Evolutionary conservation across 202 grass and related monocot genomes (phyloP).

Genomic region (Alloteropsis angusta): DNA sequence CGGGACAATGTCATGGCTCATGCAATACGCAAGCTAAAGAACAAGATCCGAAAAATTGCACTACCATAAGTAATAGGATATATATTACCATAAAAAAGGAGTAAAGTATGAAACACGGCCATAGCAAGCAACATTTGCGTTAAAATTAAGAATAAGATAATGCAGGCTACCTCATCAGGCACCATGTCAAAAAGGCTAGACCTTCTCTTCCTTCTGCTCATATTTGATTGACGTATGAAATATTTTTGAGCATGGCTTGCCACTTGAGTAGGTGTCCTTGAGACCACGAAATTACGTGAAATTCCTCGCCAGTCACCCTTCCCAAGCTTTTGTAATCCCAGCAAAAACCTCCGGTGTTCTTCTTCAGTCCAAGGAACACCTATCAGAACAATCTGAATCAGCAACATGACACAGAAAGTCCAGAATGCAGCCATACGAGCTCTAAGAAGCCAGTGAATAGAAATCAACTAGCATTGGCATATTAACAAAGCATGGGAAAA

Average conservation of each 20-base stretch:
- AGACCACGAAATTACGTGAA: slow-evolving; percentile 91
- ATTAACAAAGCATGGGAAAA: not conserved
- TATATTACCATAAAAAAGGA: slow-evolving; percentile 9
- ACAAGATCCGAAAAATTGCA: not conserved
- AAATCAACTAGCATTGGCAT: not conserved
- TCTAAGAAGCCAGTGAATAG: not conserved
- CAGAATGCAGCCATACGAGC: not conserved
- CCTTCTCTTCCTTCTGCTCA: slow-evolving; percentile 91
- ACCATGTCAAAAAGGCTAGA: slow-evolving; percentile 97
- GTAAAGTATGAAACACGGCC: not conserved
- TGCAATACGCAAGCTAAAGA: not conserved
- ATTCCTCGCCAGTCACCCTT: slow-evolving; percentile 98
- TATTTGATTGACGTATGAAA: slow-evolving; percentile 89
- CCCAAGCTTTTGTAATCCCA: slow-evolving; percentile 91
- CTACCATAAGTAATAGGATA: not conserved
- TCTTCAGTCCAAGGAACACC: slow-evolving; percentile 98
- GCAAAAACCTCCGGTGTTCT: slow-evolving; percentile 91
- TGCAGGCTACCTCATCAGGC: slow-evolving; percentile 64
- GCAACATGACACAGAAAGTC: not conserved
- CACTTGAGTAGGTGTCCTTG: slow-evolving; percentile 94
- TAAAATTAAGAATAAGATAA: slow-evolving; percentile 4
- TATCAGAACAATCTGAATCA: slow-evolving; percentile 33
- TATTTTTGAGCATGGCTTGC: slow-evolving; percentile 98
- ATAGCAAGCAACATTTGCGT: not conserved
- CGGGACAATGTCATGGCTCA: not conserved